Base-by-base conservation (phyloP, 805 yeast species). In the Kodamaea hsintzibuensis region DNA sequence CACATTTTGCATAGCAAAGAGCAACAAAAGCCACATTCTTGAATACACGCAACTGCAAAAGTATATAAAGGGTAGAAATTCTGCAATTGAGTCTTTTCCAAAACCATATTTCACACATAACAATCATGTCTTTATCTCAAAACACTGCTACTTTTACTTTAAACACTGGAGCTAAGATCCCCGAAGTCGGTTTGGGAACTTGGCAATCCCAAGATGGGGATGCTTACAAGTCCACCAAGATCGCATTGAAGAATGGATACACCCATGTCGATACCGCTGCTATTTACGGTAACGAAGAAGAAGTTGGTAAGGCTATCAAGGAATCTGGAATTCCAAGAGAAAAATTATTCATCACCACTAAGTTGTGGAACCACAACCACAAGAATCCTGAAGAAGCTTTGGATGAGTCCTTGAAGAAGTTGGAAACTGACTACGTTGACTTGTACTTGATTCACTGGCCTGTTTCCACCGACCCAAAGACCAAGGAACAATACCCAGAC, bases 391-490 rank as follows among this genome's bases (percentile, higher is more conserved):
- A 64, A 37, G 72, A 65, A 17, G 88, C 87, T 9, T 69, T 89
- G 42, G 78, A 82, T 9, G 73, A 70, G 49, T 85, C 92, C 6
- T 75, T 89, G 62, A 62, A 77, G 60, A 82, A 85, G 63, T 75
- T 89, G 57, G 85, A 84, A 0, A 64, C 88, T 60, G 93, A 86
- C 49, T 90, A 90, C 63, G 86, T 90, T 51, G 96, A 90, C 66
- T 73, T 90, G 55, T 84, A 85, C 66, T 77, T 90, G 64, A 79
- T 89, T 67, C 96, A 90, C 71, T 90, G 96, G 96, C 96, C 96
- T 5, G 80, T 81, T 42, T 74, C 86, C 10, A 67, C 81, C 55
- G 79, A 77, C 51, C 69, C 76, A n/a, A 65, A 72, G 60, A 73
- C 72, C 16, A 66, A 66, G 13, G 51, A 54, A 40, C 12, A 48